Evolutionary conservation across 257 asterid species (phyloP).

Genomic region (Solanum clarkiae): DNA sequence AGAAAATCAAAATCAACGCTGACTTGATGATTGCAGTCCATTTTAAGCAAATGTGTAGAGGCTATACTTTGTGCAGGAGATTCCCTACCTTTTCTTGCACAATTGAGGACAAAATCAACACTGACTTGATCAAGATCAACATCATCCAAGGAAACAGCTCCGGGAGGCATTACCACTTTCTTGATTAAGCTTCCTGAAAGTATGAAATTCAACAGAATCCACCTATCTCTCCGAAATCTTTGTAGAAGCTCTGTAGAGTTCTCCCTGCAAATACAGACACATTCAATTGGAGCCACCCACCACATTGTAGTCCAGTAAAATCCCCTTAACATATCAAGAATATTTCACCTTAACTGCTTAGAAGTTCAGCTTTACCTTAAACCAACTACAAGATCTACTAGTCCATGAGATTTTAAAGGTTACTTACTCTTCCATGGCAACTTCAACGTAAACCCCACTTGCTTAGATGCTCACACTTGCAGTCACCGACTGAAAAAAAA

Average conservation of each 20-base stretch:
- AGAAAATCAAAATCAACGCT: neutral
- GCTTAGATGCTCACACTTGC: neutral
- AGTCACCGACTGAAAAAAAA: neutral
- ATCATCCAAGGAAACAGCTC: slow-evolving; percentile 92
- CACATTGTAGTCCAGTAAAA: neutral
- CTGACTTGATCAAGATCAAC: slow-evolving; percentile 99
- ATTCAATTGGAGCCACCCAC: neutral
- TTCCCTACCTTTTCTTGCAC: slow-evolving; percentile 77
- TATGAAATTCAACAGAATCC: slow-evolving; percentile 65
- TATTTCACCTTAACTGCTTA: neutral
- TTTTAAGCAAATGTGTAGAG: neutral
- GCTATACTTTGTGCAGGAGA: neutral
- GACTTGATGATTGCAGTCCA: neutral
- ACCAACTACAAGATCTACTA: neutral
- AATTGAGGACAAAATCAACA: slow-evolving; percentile 71
- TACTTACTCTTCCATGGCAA: neutral
- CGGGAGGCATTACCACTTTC: slow-evolving; percentile 97
- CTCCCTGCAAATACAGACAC: slow-evolving; percentile 36
- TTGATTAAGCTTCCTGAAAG: slow-evolving; percentile 80
- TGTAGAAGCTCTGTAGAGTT: slow-evolving; percentile 63
- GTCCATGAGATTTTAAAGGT: neutral
- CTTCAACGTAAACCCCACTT: neutral
- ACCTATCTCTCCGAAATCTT: slow-evolving; percentile 82
- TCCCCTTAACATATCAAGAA: neutral
- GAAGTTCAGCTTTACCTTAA: neutral